Conservation (phyloP, 1,284 basidiomycete genomes). For the Malassezia psittaci region DNA sequence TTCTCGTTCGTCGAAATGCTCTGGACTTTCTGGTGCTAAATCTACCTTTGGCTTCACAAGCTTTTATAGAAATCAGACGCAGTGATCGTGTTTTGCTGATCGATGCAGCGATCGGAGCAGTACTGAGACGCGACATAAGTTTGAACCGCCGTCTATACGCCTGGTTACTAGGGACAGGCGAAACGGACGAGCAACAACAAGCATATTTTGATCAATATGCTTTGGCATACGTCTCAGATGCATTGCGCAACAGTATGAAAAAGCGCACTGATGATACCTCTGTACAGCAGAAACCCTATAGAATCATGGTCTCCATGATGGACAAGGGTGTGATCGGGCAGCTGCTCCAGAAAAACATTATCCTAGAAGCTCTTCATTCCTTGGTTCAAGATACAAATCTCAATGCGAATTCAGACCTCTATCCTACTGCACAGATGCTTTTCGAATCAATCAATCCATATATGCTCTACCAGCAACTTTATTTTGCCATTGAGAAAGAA, state of each 20-base stretch:
- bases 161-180: constrained; percentile 74
- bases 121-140: constrained; percentile 75
- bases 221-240: constrained; percentile 20
- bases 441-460: constrained; percentile 87
- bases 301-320: constrained; percentile 83
- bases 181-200: constrained; percentile 53
- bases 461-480: constrained; percentile 70
- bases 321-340: constrained; percentile 95
- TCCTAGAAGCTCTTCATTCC: constrained; percentile 68
- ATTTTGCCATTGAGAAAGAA: constrained; percentile 49
- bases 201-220: constrained; percentile 25
- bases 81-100: constrained; percentile 32
- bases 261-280: constrained; percentile 57
- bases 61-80: constrained; percentile 19
- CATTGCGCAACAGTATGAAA: constrained; percentile 25
- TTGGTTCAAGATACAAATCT: constrained; percentile 58
- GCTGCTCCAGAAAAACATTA: constrained; percentile 64
- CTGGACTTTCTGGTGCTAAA: constrained; percentile 38
- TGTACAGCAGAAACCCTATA: constrained; percentile 71
- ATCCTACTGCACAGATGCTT: constrained; percentile 74
- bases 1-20: constrained; percentile 49
- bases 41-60: constrained; percentile 24
- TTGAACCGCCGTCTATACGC: constrained; percentile 83
- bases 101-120: constrained; percentile 31
- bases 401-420: constrained; percentile 53